phyloP scores from a whole-genome alignment of 352 stramenopile genomes.

The Hyaloperonospora brassicae region DNA sequence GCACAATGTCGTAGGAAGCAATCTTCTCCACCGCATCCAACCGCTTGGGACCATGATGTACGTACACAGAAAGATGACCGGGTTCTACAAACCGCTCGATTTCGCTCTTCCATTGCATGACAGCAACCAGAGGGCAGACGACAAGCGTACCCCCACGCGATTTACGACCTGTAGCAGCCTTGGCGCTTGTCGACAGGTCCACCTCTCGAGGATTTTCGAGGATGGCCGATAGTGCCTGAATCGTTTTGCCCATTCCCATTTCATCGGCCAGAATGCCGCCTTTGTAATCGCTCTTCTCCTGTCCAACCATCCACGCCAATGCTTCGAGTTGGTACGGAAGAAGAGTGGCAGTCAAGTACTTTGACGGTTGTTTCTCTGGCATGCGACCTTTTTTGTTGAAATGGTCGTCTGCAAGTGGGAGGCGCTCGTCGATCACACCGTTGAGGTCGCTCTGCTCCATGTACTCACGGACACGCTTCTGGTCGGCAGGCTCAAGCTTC shows the following conservation, averaged over 20 bases:
- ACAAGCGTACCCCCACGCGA: constrained; percentile 89
- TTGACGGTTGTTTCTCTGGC: constrained; percentile 64
- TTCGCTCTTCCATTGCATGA: constrained; percentile 91
- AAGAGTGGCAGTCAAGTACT: constrained; percentile 79
- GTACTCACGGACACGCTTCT: constrained; percentile 40
- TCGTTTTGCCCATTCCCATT: constrained; percentile 97
- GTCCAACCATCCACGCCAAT: constrained; percentile 89
- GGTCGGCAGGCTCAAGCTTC: constrained; percentile 32
- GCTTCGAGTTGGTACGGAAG: constrained; percentile 98
- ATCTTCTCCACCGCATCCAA: constrained; percentile 66
- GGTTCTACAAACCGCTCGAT: constrained; percentile 90
- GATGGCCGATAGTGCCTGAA: constrained; percentile 95
- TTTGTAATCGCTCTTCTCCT: constrained; percentile 87
- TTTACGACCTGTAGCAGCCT: constrained; percentile 9
- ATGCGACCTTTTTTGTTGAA: constrained; percentile 65
- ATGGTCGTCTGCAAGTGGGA: constrained; percentile 56
- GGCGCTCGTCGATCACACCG: constrained; percentile 57
- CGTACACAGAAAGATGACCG: constrained; percentile 89
- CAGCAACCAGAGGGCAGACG: constrained; percentile 93
- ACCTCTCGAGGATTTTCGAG: constrained; percentile 80
- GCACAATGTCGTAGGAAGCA: constrained; percentile 93
- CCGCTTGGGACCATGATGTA: constrained; percentile 94
- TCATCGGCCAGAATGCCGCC: constrained; percentile 97
- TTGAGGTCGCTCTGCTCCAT: constrained; percentile 49
- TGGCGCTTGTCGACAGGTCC: constrained; percentile 9